These are phyloP conservation scores for Comarum palustre DNA, from an alignment of 306 rosid genomes.

Conservation along the genomic window DNA sequence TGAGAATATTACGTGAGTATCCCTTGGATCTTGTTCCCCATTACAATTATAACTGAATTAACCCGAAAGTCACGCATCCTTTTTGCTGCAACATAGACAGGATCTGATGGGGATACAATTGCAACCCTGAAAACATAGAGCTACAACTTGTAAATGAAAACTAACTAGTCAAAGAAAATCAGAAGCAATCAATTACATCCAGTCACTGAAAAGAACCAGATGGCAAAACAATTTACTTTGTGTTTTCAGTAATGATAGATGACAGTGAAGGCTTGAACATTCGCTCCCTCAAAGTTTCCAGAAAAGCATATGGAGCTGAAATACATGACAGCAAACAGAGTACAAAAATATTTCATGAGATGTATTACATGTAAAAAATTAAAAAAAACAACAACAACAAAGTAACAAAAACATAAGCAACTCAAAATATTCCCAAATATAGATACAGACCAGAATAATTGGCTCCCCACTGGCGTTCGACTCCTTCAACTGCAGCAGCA, in stretches of 20 bases:
- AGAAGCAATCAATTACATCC: background rate
- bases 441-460: slow-evolving; percentile 55
- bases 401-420: background rate
- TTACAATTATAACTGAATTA: slow-evolving; percentile 62
- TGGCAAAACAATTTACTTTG: slow-evolving; percentile 49
- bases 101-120: slow-evolving; percentile 72
- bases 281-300: slow-evolving; percentile 85
- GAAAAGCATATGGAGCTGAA: slow-evolving; percentile 71
- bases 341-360: background rate
- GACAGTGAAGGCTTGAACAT: slow-evolving; percentile 90
- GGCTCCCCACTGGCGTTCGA: slow-evolving; percentile 75
- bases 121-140: slow-evolving; percentile 77
- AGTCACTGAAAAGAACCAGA: background rate
- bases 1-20: slow-evolving; percentile 70
- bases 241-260: slow-evolving; percentile 64
- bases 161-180: background rate
- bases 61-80: slow-evolving; percentile 83
- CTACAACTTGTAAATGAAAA: slow-evolving; percentile 47
- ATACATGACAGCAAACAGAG: slow-evolving; percentile 28
- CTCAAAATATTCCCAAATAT: slow-evolving; percentile 12
- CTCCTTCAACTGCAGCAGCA: slow-evolving; percentile 92
- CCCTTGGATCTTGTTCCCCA: slow-evolving; percentile 86
- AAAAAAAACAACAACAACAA: background rate
- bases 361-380: background rate
- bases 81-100: slow-evolving; percentile 78